Conservation (phyloP, 148 eudicot species). For the Amaranthus cruentus region DNA sequence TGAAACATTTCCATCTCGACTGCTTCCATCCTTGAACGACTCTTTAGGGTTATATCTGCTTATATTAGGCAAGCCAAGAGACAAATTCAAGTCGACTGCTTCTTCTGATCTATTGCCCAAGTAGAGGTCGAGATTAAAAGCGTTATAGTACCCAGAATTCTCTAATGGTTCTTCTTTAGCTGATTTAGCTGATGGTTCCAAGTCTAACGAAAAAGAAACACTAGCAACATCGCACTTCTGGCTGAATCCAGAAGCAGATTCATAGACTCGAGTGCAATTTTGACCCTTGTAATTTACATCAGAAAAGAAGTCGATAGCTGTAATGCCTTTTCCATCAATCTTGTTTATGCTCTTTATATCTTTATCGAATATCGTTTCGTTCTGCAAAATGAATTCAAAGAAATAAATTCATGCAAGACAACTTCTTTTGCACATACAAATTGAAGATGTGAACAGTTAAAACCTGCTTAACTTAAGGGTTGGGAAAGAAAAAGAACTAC, state of each 20-base stretch:
- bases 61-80: constrained; percentile 8
- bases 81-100: constrained; percentile 19
- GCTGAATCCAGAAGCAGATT: not conserved
- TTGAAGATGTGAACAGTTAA: no score
- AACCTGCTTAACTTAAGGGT: not conserved
- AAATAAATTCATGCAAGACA: not conserved
- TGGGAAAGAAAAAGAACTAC: not conserved
- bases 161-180: constrained; percentile 23
- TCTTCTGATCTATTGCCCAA: constrained; percentile 17
- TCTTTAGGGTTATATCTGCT: not conserved
- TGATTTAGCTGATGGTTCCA: constrained; percentile 30
- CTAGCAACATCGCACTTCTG: constrained; percentile 7
- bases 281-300: not conserved
- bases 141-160: not conserved
- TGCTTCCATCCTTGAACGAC: not conserved
- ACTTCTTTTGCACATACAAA: no score
- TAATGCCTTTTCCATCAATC: not conserved
- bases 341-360: not conserved
- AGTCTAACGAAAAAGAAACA: constrained; percentile 29
- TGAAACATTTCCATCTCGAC: constrained; percentile 13
- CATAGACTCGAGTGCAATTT: not conserved
- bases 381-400: constrained; percentile 13
- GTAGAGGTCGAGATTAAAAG: constrained; percentile 26
- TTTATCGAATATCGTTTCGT: constrained; percentile 4
- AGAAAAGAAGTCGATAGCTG: not conserved